Percentiles rank a stretch among this genome's conserved stretches.
Conservation (phyloP, 2,329 filamentous ascomycete species). For the Elsinoe arachidis region DNA sequence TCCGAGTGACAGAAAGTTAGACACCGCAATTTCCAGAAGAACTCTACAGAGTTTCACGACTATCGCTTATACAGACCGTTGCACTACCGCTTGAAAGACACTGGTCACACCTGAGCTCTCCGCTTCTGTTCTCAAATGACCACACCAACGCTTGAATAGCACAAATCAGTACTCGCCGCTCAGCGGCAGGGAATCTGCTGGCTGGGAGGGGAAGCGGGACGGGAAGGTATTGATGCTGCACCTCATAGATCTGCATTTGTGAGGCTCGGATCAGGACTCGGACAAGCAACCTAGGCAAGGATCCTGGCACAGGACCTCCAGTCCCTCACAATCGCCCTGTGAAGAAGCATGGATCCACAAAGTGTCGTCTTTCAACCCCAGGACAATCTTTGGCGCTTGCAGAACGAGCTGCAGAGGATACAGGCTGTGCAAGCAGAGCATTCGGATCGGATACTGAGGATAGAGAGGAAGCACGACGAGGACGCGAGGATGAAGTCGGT, state of each 20-base stretch:
- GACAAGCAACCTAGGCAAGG: neutral
- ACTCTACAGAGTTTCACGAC: neutral
- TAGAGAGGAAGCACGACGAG: constrained; percentile 55
- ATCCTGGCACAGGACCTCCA: neutral
- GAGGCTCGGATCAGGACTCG: neutral
- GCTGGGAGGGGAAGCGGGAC: constrained; percentile 2
- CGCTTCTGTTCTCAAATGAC: neutral
- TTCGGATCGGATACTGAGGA: constrained; percentile 49
- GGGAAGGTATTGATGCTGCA: neutral
- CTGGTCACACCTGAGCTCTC: neutral
- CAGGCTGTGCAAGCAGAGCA: constrained; percentile 54
- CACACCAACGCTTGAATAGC: neutral
- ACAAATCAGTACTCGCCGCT: neutral
- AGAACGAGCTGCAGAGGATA: constrained; percentile 53
- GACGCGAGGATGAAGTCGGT: constrained; percentile 67
- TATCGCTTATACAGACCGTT: neutral
- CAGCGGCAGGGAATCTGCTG: constrained; percentile 4
- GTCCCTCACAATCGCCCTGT: neutral
- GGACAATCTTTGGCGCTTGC: constrained; percentile 57
- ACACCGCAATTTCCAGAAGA: constrained; percentile 7
- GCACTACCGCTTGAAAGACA: neutral
- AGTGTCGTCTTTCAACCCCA: constrained; percentile 51
- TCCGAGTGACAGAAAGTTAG: neutral
- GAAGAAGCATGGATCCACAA: constrained; percentile 50
- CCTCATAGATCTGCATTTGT: neutral